Percentiles rank a stretch among this genome's conserved stretches.
These are phyloP conservation scores for Yamadazyma friedrichii DNA, from an alignment of 1,139 yeast genomes.

Conservation along the genomic window DNA sequence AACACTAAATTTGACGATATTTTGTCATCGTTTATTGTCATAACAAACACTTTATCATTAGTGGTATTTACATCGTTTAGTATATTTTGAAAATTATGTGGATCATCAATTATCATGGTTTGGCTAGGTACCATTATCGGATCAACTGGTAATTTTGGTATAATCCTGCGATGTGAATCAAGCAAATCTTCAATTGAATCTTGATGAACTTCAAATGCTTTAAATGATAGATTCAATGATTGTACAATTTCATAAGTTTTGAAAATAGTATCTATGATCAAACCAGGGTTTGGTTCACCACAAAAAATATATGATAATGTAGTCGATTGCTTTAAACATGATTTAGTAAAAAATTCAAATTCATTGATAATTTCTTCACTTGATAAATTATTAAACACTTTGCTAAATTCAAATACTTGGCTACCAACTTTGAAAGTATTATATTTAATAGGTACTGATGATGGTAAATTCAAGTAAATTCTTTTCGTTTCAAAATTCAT, in stretches of 20 bases:
- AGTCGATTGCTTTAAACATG: constrained; percentile 3
- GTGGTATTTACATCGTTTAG: constrained; percentile 3
- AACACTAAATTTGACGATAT: constrained; percentile 4
- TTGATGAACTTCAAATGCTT: constrained; percentile 13
- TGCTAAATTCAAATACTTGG: constrained; percentile 19
- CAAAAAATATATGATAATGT: constrained; percentile 9
- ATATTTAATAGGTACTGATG: neutral
- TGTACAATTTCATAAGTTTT: constrained; percentile 5
- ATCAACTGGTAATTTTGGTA: constrained; percentile 1
- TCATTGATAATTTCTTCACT: constrained; percentile 10
- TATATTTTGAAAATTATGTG: constrained; percentile 11
- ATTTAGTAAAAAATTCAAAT: constrained; percentile 8
- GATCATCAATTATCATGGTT: constrained; percentile 16
- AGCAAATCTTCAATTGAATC: constrained; percentile 11
- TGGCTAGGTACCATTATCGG: constrained; percentile 10
- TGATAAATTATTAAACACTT: constrained; percentile 14
- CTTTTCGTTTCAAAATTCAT: constrained; percentile 45
- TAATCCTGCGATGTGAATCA: constrained; percentile 10
- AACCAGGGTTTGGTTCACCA: constrained; percentile 9
- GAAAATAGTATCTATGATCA: constrained; percentile 10
- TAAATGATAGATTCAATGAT: constrained; percentile 17
- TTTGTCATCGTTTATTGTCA: neutral
- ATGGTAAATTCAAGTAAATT: constrained; percentile 24
- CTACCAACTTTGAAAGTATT: constrained; percentile 6
- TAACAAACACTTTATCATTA: constrained; percentile 1